Evolutionary conservation across 257 asterid genomes (phyloP).

Genomic region (Nicotiana tomentosiformis): DNA sequence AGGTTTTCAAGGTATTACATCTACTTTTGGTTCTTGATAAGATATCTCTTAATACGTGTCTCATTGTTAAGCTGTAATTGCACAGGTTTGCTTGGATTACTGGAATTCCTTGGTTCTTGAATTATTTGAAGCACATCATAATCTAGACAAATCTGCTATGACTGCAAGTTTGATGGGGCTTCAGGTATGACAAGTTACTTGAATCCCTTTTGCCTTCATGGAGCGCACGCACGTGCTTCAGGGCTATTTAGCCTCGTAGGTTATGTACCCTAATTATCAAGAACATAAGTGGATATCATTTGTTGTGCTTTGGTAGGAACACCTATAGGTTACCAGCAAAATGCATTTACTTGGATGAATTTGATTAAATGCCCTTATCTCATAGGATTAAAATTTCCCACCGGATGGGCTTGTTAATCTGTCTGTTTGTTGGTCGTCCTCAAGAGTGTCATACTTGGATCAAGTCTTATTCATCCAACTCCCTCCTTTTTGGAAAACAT

Average conservation of each 20-base stretch:
- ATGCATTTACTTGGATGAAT: background rate
- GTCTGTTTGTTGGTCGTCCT: background rate
- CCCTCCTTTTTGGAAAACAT: background rate
- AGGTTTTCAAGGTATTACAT: slow-evolving; percentile 82
- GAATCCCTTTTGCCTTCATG: background rate
- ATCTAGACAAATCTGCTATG: slow-evolving; percentile 57
- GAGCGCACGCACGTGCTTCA: background rate
- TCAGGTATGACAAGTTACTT: slow-evolving; percentile 43
- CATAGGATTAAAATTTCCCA: background rate
- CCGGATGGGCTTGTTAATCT: background rate
- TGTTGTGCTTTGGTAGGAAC: background rate
- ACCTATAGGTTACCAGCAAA: background rate
- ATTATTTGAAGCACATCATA: slow-evolving; percentile 88
- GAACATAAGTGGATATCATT: background rate
- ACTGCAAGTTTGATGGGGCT: slow-evolving; percentile 71
- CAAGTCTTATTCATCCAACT: background rate
- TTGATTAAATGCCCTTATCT: background rate
- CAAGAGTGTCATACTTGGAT: background rate
- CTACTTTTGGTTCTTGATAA: background rate
- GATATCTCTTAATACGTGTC: background rate
- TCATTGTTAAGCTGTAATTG: slow-evolving; percentile 4
- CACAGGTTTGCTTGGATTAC: slow-evolving; percentile 94
- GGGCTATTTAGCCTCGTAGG: background rate
- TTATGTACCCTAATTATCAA: background rate
- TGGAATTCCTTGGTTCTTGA: slow-evolving; percentile 90